Conservation (phyloP, 179 eudicot genomes). For the Pouteria campechiana region DNA sequence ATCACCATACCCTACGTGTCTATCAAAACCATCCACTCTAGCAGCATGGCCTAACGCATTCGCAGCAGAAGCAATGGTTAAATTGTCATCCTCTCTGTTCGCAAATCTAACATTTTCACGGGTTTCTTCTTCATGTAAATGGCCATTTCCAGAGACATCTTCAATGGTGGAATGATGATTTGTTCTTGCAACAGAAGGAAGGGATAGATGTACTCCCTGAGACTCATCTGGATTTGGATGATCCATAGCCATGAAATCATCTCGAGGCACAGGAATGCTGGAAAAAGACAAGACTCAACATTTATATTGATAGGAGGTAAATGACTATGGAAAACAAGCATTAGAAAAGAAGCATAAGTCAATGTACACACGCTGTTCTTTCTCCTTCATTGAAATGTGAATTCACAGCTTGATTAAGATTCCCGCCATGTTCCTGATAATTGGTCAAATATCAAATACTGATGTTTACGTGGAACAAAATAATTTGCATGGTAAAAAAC, state of each 20-base stretch:
- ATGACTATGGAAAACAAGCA: too few relatives aligned
- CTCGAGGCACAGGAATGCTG: slow-evolving; percentile 38
- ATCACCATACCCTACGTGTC: too few relatives aligned
- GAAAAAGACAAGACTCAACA: too few relatives aligned
- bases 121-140: slow-evolving; percentile 39
- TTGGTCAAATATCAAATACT: too few relatives aligned
- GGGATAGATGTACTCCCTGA: slow-evolving; percentile 31
- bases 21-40: slow-evolving; percentile 31
- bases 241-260: slow-evolving; percentile 87
- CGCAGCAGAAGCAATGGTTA: slow-evolving; percentile 15
- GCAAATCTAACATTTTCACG: slow-evolving; percentile 43
- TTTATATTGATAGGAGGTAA: too few relatives aligned
- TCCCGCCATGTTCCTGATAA: slow-evolving; percentile 65
- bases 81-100: slow-evolving; percentile 48
- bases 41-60: slow-evolving; percentile 38
- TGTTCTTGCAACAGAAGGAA: slow-evolving; percentile 42
- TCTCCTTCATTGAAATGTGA: slow-evolving; percentile 69
- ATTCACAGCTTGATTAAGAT: slow-evolving; percentile 82
- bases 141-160: slow-evolving; percentile 46
- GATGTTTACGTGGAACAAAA: too few relatives aligned
- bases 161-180: slow-evolving; percentile 54
- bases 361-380: slow-evolving; percentile 51
- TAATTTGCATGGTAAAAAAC: too few relatives aligned
- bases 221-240: slow-evolving; percentile 28
- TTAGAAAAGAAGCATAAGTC: too few relatives aligned